A percentile compares a stretch with the other conserved stretches of the same genome.
Conservation (phyloP, 805 yeast species). For the Ogataea sp. region DNA sequence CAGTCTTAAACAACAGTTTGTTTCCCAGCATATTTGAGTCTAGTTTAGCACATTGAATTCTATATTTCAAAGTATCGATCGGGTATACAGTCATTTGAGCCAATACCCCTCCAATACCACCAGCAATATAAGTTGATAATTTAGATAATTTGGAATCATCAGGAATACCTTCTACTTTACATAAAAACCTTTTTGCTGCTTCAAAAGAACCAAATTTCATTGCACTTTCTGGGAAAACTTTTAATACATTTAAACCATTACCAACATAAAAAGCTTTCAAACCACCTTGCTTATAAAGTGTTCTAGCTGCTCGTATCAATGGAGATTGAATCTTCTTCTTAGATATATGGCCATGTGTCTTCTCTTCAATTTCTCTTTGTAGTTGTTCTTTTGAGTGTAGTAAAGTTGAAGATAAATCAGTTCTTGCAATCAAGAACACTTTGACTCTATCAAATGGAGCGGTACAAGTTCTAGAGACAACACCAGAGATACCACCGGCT, state of each 20-base stretch:
- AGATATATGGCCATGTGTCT: constrained; percentile 33
- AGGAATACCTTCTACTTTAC: constrained; percentile 65
- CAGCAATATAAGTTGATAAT: constrained; percentile 78
- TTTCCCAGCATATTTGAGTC: constrained; percentile 56
- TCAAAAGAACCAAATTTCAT: constrained; percentile 97
- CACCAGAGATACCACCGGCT: constrained; percentile 96
- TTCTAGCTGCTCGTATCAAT: constrained; percentile 67
- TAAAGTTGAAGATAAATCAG: constrained; percentile 68
- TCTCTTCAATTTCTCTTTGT: constrained; percentile 23
- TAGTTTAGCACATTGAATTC: constrained; percentile 87
- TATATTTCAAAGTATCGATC: constrained; percentile 86
- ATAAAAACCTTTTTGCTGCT: constrained; percentile 67
- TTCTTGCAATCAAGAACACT: constrained; percentile 87
- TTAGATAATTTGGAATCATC: constrained; percentile 67
- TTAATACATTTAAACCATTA: constrained; percentile 85
- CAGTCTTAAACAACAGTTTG: constrained; percentile 53
- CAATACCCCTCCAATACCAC: constrained; percentile 93
- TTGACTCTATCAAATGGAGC: constrained; percentile 96
- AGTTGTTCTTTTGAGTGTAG: constrained; percentile 44
- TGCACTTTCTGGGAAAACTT: constrained; percentile 95
- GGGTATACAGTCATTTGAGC: constrained; percentile 94
- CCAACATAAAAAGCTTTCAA: constrained; percentile 85
- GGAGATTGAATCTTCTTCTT: constrained; percentile 58
- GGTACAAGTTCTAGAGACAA: constrained; percentile 89
- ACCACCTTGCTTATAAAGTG: constrained; percentile 86